Evolutionary conservation across 352 stramenopile species (phyloP), one percentile per base, ranked within the genome.

Genomic region (Aphanomyces cochlioides): DNA sequence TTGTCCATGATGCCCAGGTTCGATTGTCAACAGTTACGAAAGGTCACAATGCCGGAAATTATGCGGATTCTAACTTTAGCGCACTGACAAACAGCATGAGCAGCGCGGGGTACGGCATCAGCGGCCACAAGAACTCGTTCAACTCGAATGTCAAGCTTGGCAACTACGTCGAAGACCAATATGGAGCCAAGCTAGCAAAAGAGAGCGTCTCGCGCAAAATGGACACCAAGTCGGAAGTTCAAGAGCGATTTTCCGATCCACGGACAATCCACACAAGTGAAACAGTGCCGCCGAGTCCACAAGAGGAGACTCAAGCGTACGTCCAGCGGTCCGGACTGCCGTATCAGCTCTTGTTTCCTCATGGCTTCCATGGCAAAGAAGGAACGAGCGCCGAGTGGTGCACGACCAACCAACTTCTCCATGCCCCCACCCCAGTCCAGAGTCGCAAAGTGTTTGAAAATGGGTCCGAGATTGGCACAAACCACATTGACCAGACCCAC

Each of bases 111-210:
- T 92, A 84, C 60, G 86, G 86, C 47, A 82, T 92, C 48, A 90
- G 84, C 56, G 84, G 86, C 3, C 86, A 92, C 80, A 92, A 92
- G 81, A 94, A 94, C 78, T 75, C 81, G 71, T 94, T 88, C 70
- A 82, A 77, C 7, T 85, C 82, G 21, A 77, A 78, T 37, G 82
- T 91, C 54, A 90, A 91, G 74, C 75, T 90, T 69, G 84, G 86
- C 40, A 94, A 92, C 73, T 94, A 90, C 75, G 86, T 92, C 39
- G 84, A 94, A 59, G 86, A 94, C 54, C 79, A 84, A 13, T 84
- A 90, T 47, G 86, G 86, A n/a, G 66, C 60, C 0, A 67, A 81
- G 6, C 73, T 92, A 36, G 86, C 84, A 36, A 61, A 47, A 1
- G 74, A 61, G 54, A 81, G 77, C 54, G 67, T 72, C 12, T 70